Evolutionary conservation across 2,329 filamentous ascomycete species (phyloP).

Genomic region (Aspergillus unguis): DNA sequence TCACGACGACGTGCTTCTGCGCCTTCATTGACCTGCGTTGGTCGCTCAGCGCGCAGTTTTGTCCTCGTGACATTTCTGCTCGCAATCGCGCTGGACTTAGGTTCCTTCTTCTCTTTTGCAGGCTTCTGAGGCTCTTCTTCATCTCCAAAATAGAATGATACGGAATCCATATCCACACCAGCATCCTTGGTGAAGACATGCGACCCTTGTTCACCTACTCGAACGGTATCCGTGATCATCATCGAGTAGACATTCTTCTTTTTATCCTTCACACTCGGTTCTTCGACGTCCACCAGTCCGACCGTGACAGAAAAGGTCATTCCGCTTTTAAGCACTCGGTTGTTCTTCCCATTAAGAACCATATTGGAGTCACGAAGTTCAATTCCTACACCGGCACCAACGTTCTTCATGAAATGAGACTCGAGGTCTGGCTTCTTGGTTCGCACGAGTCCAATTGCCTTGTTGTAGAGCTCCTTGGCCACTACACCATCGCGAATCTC

Average conservation of each 20-base stretch:
- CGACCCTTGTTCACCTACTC: constrained; percentile 63
- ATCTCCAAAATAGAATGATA: constrained; percentile 98
- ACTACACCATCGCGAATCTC: constrained; percentile 81
- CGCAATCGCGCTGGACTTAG: constrained; percentile 78
- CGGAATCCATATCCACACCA: constrained; percentile 84
- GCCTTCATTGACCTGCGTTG: constrained; percentile 84
- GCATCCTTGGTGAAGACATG: constrained; percentile 95
- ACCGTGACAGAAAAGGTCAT: constrained; percentile 94
- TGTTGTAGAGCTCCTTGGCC: constrained; percentile 87
- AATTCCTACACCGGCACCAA: constrained; percentile 88
- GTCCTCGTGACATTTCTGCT: constrained; percentile 95
- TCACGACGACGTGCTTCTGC: constrained; percentile 81
- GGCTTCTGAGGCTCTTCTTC: constrained; percentile 79
- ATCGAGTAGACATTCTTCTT: constrained; percentile 85
- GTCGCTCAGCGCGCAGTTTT: constrained; percentile 83
- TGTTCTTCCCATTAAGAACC: constrained; percentile 82
- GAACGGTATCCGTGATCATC: constrained; percentile 87
- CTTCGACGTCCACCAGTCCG: constrained; percentile 84
- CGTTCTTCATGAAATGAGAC: constrained; percentile 89
- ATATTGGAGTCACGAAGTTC: constrained; percentile 84
- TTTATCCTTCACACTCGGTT: constrained; percentile 82
- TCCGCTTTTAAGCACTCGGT: constrained; percentile 79
- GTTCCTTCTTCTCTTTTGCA: constrained; percentile 76
- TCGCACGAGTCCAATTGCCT: constrained; percentile 75
- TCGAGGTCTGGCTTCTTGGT: constrained; percentile 93